These are phyloP conservation scores for Pythium pyrilobum DNA, from an alignment of 352 stramenopile genomes.

Conservation along the genomic window DNA sequence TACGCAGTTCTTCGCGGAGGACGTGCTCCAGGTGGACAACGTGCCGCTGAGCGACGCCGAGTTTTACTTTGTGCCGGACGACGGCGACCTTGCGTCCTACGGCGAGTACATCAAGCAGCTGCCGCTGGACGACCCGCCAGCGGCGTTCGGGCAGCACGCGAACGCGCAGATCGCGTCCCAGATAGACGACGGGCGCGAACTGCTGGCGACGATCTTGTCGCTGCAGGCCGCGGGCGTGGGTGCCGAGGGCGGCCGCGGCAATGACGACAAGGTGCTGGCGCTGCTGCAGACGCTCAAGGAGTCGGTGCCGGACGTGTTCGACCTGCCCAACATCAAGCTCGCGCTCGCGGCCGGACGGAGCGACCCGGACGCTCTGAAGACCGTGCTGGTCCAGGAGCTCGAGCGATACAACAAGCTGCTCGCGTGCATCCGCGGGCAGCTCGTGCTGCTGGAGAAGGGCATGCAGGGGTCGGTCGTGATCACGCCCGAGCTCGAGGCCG, in stretches of 20 bases:
- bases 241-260: constrained; percentile 71
- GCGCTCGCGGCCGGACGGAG: constrained; percentile 50
- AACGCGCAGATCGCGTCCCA: constrained; percentile 95
- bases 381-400: constrained; percentile 92
- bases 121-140: constrained; percentile 86
- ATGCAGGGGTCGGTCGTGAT: constrained; percentile 94
- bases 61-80: constrained; percentile 92
- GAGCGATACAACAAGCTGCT: constrained; percentile 93
- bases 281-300: constrained; percentile 80
- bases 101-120: constrained; percentile 89
- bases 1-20: constrained; percentile 92
- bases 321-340: constrained; percentile 74
- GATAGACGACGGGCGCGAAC: constrained; percentile 90
- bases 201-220: constrained; percentile 88
- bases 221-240: constrained; percentile 80
- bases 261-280: constrained; percentile 87
- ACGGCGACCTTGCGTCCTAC: constrained; percentile 87
- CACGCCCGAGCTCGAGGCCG: constrained; percentile 91
- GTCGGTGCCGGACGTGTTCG: constrained; percentile 89
- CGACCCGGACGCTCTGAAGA: constrained; percentile 92
- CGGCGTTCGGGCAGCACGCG: constrained; percentile 93
- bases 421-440: constrained; percentile 62
- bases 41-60: constrained; percentile 84
- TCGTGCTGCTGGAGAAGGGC: constrained; percentile 86
- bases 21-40: constrained; percentile 81